These are phyloP conservation scores for Penicillium sp. DNA, from an alignment of 2,329 filamentous ascomycete species.

Conservation along the genomic window DNA sequence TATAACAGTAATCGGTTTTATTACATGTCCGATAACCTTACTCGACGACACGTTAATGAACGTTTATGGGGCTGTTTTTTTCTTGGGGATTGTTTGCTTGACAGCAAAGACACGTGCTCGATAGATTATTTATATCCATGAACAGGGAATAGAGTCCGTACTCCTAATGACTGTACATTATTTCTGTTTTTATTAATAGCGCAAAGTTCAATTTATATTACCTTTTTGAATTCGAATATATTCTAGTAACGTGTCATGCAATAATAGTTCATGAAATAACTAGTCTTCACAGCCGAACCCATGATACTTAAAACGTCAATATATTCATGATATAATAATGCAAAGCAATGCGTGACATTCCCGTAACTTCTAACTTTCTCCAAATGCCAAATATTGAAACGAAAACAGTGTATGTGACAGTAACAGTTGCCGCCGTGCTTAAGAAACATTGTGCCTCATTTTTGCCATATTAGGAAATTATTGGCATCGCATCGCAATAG, in stretches of 20 bases:
- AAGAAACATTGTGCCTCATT: not conserved
- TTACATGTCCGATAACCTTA: not conserved
- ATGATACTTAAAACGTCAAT: too few species aligned
- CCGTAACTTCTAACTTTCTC: too few species aligned
- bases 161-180: not conserved
- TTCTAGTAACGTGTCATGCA: not conserved
- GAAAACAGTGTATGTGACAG: too few species aligned
- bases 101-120: not conserved
- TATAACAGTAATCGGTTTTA: not conserved
- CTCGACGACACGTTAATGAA: not conserved
- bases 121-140: not conserved
- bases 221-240: not conserved
- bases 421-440: too few species aligned
- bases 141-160: not conserved
- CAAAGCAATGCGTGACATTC: too few species aligned
- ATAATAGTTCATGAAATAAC: too few species aligned
- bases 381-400: too few species aligned
- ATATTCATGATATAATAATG: too few species aligned
- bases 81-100: not conserved
- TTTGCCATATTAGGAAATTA: not conserved
- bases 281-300: too few species aligned
- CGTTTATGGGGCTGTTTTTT: not conserved
- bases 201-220: not conserved
- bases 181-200: not conserved
- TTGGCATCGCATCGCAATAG: not conserved